These are phyloP conservation scores for Melampsora americana DNA, from an alignment of 1,284 basidiomycete genomes.

Conservation along the genomic window DNA sequence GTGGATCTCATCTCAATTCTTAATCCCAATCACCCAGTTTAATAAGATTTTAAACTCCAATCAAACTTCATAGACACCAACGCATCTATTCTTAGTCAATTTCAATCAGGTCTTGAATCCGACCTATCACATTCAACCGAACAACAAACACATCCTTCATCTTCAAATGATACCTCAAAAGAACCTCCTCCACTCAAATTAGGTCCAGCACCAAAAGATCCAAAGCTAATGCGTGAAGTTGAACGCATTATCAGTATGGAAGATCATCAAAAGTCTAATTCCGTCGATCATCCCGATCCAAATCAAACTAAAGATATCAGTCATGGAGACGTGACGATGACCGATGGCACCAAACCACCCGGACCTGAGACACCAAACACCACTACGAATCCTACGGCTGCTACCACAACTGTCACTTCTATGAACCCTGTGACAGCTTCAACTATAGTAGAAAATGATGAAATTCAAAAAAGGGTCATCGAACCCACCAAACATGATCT, in stretches of 20 bases:
- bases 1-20: conserved; percentile 43
- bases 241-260: conserved; percentile 63
- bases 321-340: conserved; percentile 34
- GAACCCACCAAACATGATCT: conserved; percentile 70
- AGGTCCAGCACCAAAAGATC: conserved; percentile 71
- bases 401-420: conserved; percentile 13
- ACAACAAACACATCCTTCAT: conserved; percentile 8
- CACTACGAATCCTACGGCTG: conserved; percentile 8
- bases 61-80: conserved; percentile 26
- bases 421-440: conserved; percentile 24
- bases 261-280: conserved; percentile 10
- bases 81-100: conserved; percentile 32
- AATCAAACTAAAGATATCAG: conserved; percentile 46
- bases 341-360: conserved; percentile 44
- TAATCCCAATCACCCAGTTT: background rate
- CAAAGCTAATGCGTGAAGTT: conserved; percentile 74
- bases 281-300: conserved; percentile 50
- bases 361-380: background rate
- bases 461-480: conserved; percentile 43
- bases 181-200: conserved; percentile 64
- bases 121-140: conserved; percentile 28
- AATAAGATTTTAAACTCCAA: background rate
- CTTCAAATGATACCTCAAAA: too few relatives aligned
- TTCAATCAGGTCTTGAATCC: conserved; percentile 37
- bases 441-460: conserved; percentile 3